These are phyloP conservation scores for Aspergillus fumigatiaffinis DNA, from an alignment of 2,329 filamentous ascomycete genomes.

Conservation along the genomic window DNA sequence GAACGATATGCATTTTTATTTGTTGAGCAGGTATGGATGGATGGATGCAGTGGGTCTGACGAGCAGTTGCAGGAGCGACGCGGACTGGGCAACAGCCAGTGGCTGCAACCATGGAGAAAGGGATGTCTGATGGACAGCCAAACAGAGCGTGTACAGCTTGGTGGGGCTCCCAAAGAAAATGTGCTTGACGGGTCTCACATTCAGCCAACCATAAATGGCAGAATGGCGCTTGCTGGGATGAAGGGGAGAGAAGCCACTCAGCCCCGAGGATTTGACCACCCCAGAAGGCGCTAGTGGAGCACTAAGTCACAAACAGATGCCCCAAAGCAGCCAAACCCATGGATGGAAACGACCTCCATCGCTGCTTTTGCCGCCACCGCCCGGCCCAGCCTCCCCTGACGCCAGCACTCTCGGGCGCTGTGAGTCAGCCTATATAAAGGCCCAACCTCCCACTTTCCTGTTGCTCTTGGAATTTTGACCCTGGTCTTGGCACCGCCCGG, in stretches of 20 bases:
- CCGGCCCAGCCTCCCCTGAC: constrained; percentile 36
- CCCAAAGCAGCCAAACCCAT: constrained; percentile 18
- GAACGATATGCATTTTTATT: constrained; percentile 24
- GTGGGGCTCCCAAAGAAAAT: constrained; percentile 17
- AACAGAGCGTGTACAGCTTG: constrained; percentile 8
- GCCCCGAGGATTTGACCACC: constrained; percentile 7
- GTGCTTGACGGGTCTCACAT: constrained; percentile 7
- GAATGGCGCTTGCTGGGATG: constrained; percentile 19
- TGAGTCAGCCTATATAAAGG: constrained; percentile 41
- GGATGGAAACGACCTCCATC: constrained; percentile 23
- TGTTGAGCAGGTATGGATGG: constrained; percentile 15
- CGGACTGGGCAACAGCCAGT: constrained; percentile 24
- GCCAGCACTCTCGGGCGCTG: constrained; percentile 20
- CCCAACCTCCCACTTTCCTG: constrained; percentile 34
- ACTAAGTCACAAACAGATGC: constrained; percentile 10
- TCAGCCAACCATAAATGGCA: constrained; percentile 17
- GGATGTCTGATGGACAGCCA: constrained; percentile 14
- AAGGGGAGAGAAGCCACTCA: constrained; percentile 14
- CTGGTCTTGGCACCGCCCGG: constrained; percentile 40
- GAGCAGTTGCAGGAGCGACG: constrained; percentile 27
- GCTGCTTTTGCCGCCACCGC: constrained; percentile 38
- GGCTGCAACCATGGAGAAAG: constrained; percentile 23
- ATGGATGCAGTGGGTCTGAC: constrained; percentile 14
- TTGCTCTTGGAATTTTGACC: constrained; percentile 28
- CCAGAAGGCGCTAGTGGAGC: constrained; percentile 24